Conservation (phyloP, 2,329 filamentous ascomycete species). For the Rhynchosporium graminicola region DNA sequence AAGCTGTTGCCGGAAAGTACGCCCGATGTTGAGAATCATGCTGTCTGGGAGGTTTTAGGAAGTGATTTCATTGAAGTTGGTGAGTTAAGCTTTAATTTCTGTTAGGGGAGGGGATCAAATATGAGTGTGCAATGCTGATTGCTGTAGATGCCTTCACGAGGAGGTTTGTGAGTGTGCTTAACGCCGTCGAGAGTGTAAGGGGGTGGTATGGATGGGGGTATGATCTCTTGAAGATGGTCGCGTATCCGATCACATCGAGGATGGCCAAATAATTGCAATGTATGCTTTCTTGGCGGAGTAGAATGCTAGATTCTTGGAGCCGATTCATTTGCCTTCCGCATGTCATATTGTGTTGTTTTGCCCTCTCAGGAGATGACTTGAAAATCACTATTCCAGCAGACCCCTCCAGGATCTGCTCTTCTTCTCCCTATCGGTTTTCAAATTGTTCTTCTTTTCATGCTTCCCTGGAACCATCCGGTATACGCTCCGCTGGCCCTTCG, state of each 20-base stretch:
- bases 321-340: neutral
- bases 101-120: neutral
- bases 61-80: constrained; percentile 55
- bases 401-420: too few species aligned
- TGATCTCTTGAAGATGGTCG: constrained; percentile 25
- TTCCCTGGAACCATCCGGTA: too few species aligned
- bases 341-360: neutral
- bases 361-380: neutral
- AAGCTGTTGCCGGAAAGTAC: constrained; percentile 27
- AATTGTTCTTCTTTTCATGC: too few species aligned
- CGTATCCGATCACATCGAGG: constrained; percentile 18
- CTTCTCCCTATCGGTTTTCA: too few species aligned
- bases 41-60: constrained; percentile 62
- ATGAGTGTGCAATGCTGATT: constrained; percentile 12
- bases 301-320: neutral
- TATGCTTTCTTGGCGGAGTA: neutral
- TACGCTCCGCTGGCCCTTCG: too few species aligned
- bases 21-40: constrained; percentile 42
- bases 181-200: constrained; percentile 49
- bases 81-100: constrained; percentile 17
- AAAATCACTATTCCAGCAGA: too few species aligned
- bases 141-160: constrained; percentile 53
- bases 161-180: constrained; percentile 55
- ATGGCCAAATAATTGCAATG: constrained; percentile 9
- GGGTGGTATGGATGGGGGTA: constrained; percentile 53